A percentile compares a stretch with the other conserved stretches of the same genome.
phyloP scores from a whole-genome alignment of 2,329 filamentous ascomycete species.

The Calonectria montana region DNA sequence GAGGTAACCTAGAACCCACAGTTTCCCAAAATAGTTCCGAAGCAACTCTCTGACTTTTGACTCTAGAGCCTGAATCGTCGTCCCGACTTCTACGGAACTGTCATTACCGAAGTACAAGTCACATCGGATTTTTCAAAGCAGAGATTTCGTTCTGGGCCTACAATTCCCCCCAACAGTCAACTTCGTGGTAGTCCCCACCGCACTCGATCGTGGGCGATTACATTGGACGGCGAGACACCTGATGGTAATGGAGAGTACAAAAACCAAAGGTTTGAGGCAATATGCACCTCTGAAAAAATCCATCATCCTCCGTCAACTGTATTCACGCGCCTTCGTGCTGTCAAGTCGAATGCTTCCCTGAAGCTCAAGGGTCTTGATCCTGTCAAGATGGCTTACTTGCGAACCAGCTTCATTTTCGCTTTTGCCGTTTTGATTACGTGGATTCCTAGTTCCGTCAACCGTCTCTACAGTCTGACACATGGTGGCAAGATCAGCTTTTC shows the following conservation, averaged over 20 bases:
- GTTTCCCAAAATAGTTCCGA: background rate
- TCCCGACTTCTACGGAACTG: slow-evolving; percentile 56
- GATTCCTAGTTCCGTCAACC: slow-evolving; percentile 77
- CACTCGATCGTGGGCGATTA: slow-evolving; percentile 40
- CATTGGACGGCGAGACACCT: slow-evolving; percentile 27
- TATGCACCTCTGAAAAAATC: slow-evolving; percentile 42
- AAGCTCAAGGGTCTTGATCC: slow-evolving; percentile 58
- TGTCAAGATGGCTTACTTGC: slow-evolving; percentile 69
- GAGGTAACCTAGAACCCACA: slow-evolving; percentile 40
- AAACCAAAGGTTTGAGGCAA: slow-evolving; percentile 43
- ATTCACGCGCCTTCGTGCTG: slow-evolving; percentile 36
- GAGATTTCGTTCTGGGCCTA: slow-evolving; percentile 2
- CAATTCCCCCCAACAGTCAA: slow-evolving; percentile 30
- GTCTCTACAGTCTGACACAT: slow-evolving; percentile 74
- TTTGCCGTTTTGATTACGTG: slow-evolving; percentile 70
- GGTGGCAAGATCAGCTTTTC: slow-evolving; percentile 64
- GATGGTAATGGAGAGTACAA: slow-evolving; percentile 25
- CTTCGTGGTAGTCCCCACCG: slow-evolving; percentile 28
- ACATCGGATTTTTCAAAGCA: slow-evolving; percentile 45
- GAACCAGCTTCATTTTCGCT: slow-evolving; percentile 70
- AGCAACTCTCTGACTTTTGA: slow-evolving; percentile 27
- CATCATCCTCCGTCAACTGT: slow-evolving; percentile 25
- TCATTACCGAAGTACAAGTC: slow-evolving; percentile 62
- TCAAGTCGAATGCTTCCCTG: slow-evolving; percentile 44
- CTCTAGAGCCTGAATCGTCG: slow-evolving; percentile 41